These are phyloP conservation scores for Amanita fuliginea DNA, from an alignment of 768 basidiomycete species.

Conservation along the genomic window DNA sequence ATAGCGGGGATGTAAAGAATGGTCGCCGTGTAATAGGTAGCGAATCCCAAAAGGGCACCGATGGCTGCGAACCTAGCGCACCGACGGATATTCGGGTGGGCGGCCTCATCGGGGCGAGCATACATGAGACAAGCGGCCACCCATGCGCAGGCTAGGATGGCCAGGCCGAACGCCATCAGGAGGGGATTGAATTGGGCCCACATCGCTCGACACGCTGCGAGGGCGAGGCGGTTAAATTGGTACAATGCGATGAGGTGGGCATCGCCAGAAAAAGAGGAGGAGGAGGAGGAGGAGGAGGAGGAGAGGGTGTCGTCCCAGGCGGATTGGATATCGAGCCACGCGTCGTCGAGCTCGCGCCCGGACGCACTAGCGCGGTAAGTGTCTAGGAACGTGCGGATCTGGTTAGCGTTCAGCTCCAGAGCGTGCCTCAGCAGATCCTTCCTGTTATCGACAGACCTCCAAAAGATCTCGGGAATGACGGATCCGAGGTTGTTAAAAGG, in stretches of 20 bases:
- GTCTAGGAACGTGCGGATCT: conserved; percentile 67
- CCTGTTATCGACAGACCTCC: conserved; percentile 28
- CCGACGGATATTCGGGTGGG: too few relatives aligned
- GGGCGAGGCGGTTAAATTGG: conserved; percentile 48
- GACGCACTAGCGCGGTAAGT: conserved; percentile 63
- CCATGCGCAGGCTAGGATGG: too few relatives aligned
- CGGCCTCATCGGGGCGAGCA: too few relatives aligned
- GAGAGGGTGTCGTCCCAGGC: conserved; percentile 26
- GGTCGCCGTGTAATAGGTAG: too few relatives aligned
- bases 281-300: too few relatives aligned
- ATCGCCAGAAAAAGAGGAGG: conserved; percentile 10
- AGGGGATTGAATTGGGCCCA: too few relatives aligned
- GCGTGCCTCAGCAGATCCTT: conserved; percentile 37
- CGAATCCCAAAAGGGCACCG: too few relatives aligned
- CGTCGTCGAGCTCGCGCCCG: conserved; percentile 62
- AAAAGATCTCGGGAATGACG: conserved; percentile 87
- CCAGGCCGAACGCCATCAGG: too few relatives aligned
- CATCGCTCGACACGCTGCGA: too few relatives aligned
- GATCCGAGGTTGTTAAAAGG: conserved; percentile 93
- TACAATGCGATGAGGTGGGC: conserved; percentile 26
- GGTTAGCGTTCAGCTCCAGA: conserved; percentile 57
- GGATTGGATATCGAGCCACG: conserved; percentile 41
- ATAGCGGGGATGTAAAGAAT: too few relatives aligned
- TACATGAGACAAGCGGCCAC: too few relatives aligned
- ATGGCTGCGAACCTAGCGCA: too few relatives aligned